Evolutionary conservation across 2,329 filamentous ascomycete genomes (phyloP).

Genomic region (Ciborinia camelliae): DNA sequence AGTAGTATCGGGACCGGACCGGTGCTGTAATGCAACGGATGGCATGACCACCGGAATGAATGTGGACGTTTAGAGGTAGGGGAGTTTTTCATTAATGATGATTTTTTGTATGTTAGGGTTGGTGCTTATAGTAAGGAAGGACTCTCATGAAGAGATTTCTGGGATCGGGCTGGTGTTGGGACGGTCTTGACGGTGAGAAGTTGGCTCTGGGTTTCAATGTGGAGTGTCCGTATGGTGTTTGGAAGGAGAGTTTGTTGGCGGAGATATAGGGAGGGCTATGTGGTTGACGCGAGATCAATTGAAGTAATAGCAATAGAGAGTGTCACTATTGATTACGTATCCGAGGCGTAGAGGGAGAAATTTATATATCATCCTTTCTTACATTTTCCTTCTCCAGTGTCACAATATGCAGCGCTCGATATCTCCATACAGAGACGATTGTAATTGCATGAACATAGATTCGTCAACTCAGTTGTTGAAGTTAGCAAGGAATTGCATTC

Average conservation of each 20-base stretch:
- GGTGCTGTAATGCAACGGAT: conserved; percentile 39
- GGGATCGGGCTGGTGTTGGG: conserved; percentile 35
- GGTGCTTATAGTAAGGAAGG: conserved; percentile 36
- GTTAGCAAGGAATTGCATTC: background rate
- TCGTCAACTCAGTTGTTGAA: background rate
- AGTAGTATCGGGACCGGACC: conserved; percentile 39
- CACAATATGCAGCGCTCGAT: background rate
- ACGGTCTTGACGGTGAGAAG: conserved; percentile 34
- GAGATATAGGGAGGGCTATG: background rate
- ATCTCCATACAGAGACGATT: background rate
- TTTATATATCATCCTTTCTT: background rate
- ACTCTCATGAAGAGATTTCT: conserved; percentile 44
- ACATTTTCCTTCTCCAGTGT: background rate
- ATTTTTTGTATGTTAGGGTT: conserved; percentile 41
- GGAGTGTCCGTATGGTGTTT: background rate
- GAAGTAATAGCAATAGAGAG: too few species aligned
- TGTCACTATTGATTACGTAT: background rate
- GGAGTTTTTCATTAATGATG: conserved; percentile 40
- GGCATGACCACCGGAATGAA: conserved; percentile 34
- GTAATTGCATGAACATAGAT: background rate
- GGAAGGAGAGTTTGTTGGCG: background rate
- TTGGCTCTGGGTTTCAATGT: background rate
- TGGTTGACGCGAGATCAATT: background rate
- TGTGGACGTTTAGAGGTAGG: conserved; percentile 32
- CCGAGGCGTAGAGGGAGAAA: background rate